Evolutionary conservation across 2,329 filamentous ascomycete species (phyloP), one percentile per base, ranked within the genome.

Genomic region (Aureobasidium musti): DNA sequence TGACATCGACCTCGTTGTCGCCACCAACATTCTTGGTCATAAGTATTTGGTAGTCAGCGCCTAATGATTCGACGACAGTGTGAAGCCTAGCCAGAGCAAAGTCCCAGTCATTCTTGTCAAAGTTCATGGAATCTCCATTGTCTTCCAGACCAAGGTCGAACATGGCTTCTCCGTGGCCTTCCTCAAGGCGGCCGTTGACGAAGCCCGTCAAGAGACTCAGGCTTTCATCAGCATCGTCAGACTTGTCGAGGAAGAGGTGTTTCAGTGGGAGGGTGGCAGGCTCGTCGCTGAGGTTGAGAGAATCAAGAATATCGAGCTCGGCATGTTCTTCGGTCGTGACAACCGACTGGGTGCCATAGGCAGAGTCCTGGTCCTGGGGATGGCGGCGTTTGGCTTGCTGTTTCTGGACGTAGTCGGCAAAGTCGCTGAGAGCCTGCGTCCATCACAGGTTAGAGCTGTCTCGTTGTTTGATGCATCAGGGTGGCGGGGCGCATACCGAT

Each of bases 351-450:
- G 76, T 74, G 43, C 69, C 71, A 68, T 71, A 70, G 8, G 73
- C 60, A 63, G 75, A 68, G 47, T 59, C 72, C 61, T 14, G 49
- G 72, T 73, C 63, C 14, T 69, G 73, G 19, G 80, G 77, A 47
- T 77, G 76, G 49, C 78, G 79, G 54, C 90, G 88, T 59, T 89
- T 79, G 17, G 88, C 88, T 78, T 98, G 95, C 77, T 98, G 93
- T 77, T 92, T 90, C 78, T 98, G 92, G 71, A 97, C 95, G 74
- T 97, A 98, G 74, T 99, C 95, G 77, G 93, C 92, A 77, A 99
- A 99, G 73, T 98, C 95, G 81, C 91, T 95, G 66, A 99, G 84
- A 14, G 94, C 93, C 86, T 88, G 68, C 2, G 23, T 26, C 13
- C 17, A 23, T 30, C 17, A 37, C 11, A 35, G 52, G 50, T 65